Conservation (phyloP, 192 early-diverging fungal species). For the Oehlia diaphana region DNA sequence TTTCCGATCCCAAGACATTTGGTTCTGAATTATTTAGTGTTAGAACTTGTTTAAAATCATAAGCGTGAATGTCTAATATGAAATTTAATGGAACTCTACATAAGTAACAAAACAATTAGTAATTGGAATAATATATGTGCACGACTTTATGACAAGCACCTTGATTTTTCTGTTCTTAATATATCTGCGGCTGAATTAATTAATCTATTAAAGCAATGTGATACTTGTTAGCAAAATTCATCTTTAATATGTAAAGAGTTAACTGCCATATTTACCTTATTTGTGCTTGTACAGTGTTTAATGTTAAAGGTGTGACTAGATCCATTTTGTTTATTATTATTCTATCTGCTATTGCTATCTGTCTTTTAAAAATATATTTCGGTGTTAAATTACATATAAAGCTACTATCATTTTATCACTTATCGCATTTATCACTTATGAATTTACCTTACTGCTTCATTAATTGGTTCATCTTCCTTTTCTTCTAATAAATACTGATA, state of each 20-base stretch:
- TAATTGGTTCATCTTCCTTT: slow-evolving; percentile 61
- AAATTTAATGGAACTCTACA: slow-evolving; percentile 46
- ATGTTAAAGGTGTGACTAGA: slow-evolving; percentile 49
- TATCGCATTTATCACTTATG: neutral
- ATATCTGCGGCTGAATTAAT: slow-evolving; percentile 45
- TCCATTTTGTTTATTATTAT: slow-evolving; percentile 89
- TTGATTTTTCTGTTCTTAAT: slow-evolving; percentile 19
- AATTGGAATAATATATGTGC: neutral
- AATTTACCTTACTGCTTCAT: slow-evolving; percentile 71
- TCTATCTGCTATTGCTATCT: slow-evolving; percentile 87
- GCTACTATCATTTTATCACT: neutral
- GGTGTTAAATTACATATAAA: neutral
- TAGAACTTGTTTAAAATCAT: slow-evolving; percentile 39
- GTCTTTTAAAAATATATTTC: slow-evolving; percentile 37
- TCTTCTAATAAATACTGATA: slow-evolving; percentile 23
- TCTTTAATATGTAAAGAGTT: neutral
- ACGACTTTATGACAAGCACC: neutral
- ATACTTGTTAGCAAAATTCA: slow-evolving; percentile 8
- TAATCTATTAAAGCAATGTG: neutral
- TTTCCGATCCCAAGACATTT: neutral
- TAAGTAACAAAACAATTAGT: neutral
- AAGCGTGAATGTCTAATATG: slow-evolving; percentile 59
- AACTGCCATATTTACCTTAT: slow-evolving; percentile 39
- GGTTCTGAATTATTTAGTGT: neutral
- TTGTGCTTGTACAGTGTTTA: slow-evolving; percentile 44